Conservation (phyloP, 2,329 filamentous ascomycete genomes). For the Beauveria bassiana region DNA sequence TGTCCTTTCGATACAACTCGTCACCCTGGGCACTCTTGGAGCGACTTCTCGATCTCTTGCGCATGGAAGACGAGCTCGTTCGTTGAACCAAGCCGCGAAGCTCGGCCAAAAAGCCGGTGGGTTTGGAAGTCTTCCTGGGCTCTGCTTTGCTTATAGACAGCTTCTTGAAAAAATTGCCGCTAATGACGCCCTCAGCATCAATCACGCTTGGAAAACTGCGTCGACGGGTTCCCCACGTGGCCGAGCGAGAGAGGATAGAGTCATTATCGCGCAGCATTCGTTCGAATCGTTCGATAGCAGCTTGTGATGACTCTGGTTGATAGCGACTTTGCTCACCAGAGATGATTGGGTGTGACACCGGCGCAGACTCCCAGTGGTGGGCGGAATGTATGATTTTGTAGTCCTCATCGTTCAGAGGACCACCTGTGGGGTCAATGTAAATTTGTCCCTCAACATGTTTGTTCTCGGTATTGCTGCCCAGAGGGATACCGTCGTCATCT, state of each 20-base stretch:
- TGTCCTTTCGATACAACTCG: slow-evolving; percentile 20
- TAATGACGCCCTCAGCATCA: slow-evolving; percentile 52
- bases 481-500: slow-evolving; percentile 35
- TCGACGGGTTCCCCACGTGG: slow-evolving; percentile 63
- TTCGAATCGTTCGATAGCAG: slow-evolving; percentile 46
- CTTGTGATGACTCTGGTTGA: slow-evolving; percentile 45
- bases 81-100: slow-evolving; percentile 43
- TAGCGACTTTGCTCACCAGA: slow-evolving; percentile 21
- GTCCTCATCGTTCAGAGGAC: slow-evolving; percentile 38
- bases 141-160: slow-evolving; percentile 43
- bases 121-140: slow-evolving; percentile 35
- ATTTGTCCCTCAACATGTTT: slow-evolving; percentile 39
- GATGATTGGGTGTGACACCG: slow-evolving; percentile 38
- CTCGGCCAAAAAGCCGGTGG: slow-evolving; percentile 39
- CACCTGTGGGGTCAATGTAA: slow-evolving; percentile 37
- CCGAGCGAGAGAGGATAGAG: slow-evolving; percentile 54
- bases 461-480: slow-evolving; percentile 43
- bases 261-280: slow-evolving; percentile 46
- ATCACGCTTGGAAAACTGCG: slow-evolving; percentile 53
- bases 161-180: slow-evolving; percentile 57
- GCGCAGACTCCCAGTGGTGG: slow-evolving; percentile 42
- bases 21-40: slow-evolving; percentile 27
- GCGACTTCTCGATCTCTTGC: slow-evolving; percentile 40
- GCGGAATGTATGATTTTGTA: slow-evolving; percentile 40
- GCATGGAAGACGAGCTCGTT: slow-evolving; percentile 35